These are phyloP conservation scores for Thermothelomyces thermophilus DNA, from an alignment of 2,329 filamentous ascomycete species.

Conservation along the genomic window DNA sequence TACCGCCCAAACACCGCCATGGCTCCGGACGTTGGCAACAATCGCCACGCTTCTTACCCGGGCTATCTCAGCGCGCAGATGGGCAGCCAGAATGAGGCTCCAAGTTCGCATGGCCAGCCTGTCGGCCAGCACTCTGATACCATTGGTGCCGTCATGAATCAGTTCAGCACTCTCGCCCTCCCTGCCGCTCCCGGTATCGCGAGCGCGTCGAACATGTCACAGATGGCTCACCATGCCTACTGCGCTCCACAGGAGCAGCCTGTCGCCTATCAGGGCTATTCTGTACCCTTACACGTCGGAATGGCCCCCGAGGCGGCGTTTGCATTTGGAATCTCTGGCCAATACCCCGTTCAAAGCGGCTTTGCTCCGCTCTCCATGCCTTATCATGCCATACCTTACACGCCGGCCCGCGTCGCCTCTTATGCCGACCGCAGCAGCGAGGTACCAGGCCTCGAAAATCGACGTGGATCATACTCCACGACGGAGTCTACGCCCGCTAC, in stretches of 20 bases:
- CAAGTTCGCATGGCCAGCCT: conserved; percentile 23
- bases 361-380: conserved; percentile 30
- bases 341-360: conserved; percentile 24
- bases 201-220: conserved; percentile 13
- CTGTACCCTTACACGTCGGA: conserved; percentile 26
- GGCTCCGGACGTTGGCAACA: conserved; percentile 23
- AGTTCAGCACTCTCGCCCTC: conserved; percentile 27
- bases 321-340: conserved; percentile 25
- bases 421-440: conserved; percentile 41
- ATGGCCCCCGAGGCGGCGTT: conserved; percentile 24
- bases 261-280: conserved; percentile 28
- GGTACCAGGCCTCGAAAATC: conserved; percentile 57
- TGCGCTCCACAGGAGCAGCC: conserved; percentile 23
- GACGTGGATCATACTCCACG: conserved; percentile 61
- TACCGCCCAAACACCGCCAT: conserved; percentile 23
- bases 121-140: conserved; percentile 22
- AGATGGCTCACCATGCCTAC: conserved; percentile 23
- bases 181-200: conserved; percentile 20
- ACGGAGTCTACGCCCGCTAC: conserved; percentile 61
- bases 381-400: conserved; percentile 43
- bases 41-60: conserved; percentile 21
- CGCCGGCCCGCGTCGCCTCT: conserved; percentile 42
- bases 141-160: conserved; percentile 26
- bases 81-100: conserved; percentile 22
- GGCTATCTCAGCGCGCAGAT: conserved; percentile 24